These are phyloP conservation scores for Candida manassasensis DNA, from an alignment of 805 yeast genomes.

Conservation along the genomic window DNA sequence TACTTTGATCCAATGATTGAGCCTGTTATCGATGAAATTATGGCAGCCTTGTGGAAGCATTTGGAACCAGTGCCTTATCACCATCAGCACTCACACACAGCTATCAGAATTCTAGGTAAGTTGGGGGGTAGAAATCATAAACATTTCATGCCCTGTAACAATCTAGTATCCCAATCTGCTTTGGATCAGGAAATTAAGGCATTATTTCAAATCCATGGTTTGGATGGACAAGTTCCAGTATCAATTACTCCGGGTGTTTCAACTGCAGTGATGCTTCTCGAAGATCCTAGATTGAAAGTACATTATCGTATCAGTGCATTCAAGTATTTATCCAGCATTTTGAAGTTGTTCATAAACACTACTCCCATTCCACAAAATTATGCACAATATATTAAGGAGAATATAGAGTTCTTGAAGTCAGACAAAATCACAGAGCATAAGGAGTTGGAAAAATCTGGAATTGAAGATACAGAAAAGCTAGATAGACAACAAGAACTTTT, in stretches of 20 bases:
- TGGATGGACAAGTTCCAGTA: constrained; percentile 54
- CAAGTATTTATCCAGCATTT: constrained; percentile 59
- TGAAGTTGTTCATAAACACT: constrained; percentile 63
- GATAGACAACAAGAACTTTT: constrained; percentile 63
- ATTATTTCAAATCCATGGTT: constrained; percentile 65
- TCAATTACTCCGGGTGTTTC: constrained; percentile 80
- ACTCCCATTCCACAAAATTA: constrained; percentile 44
- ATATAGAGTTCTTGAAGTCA: constrained; percentile 41
- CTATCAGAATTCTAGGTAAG: constrained; percentile 88
- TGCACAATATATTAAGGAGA: constrained; percentile 42
- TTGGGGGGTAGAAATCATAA: constrained; percentile 93
- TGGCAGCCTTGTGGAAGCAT: constrained; percentile 89
- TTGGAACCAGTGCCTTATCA: constrained; percentile 89
- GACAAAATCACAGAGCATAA: constrained; percentile 29
- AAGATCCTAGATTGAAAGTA: constrained; percentile 56
- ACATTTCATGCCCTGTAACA: constrained; percentile 71
- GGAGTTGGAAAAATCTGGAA: constrained; percentile 37
- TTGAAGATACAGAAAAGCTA: constrained; percentile 46
- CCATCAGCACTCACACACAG: constrained; percentile 93
- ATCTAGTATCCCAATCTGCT: constrained; percentile 50
- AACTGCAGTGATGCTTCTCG: constrained; percentile 71
- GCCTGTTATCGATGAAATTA: constrained; percentile 91
- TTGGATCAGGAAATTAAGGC: constrained; percentile 70
- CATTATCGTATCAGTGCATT: constrained; percentile 78
- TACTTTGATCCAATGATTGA: constrained; percentile 96